phyloP scores from a whole-genome alignment of 108 stramenopile species.

The Skeletonema menzelii region DNA sequence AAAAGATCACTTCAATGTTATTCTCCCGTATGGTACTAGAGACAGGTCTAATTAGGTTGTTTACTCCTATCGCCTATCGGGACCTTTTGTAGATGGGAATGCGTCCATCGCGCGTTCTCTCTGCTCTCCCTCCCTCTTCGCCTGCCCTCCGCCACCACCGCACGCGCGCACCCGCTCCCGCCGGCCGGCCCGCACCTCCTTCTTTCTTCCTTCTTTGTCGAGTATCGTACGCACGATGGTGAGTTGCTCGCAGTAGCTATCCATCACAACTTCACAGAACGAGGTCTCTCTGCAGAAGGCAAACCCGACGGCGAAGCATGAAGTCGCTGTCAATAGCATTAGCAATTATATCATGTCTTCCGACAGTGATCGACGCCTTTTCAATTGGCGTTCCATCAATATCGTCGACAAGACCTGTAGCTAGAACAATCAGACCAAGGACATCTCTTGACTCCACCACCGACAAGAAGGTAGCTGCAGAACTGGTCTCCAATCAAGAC shows the following conservation, averaged over 20 bases:
- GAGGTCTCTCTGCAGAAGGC: background rate
- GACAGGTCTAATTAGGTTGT: no score
- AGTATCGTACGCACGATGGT: no score
- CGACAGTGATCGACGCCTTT: background rate
- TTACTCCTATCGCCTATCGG: no score
- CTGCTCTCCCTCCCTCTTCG: background rate
- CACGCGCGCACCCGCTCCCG: no score
- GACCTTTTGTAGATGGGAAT: no score
- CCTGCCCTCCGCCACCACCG: no score
- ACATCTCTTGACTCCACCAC: background rate
- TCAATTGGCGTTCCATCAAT: conserved; percentile 1
- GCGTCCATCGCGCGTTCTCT: background rate
- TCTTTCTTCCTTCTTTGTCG: no score
- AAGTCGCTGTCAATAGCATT: background rate
- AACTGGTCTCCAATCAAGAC: conserved; percentile 21
- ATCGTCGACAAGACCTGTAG: background rate
- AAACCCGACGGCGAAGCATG: background rate
- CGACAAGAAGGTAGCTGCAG: conserved; percentile 4
- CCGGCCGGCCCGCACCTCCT: background rate
- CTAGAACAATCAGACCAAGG: background rate
- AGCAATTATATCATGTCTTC: background rate
- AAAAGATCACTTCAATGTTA: background rate
- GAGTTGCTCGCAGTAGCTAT: no score
- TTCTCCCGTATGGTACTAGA: background rate
- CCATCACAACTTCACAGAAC: no score